These are phyloP conservation scores for Gamarada debralockiae DNA, from an alignment of 495 filamentous ascomycete genomes.

Conservation along the genomic window DNA sequence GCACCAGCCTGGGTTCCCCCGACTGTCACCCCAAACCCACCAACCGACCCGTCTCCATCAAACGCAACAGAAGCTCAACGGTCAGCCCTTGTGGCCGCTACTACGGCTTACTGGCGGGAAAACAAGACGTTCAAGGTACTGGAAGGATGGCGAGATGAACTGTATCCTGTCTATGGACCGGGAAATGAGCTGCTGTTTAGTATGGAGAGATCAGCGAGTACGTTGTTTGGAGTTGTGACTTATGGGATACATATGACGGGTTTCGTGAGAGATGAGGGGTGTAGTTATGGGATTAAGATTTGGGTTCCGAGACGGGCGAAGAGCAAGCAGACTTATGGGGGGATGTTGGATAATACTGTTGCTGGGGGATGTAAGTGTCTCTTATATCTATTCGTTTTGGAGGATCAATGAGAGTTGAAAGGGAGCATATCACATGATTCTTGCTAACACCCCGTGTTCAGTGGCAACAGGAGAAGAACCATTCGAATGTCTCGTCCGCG, in stretches of 20 bases:
- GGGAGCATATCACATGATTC: no score
- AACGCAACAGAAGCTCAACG: slow-evolving; percentile 47
- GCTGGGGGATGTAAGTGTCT: slow-evolving; percentile 66
- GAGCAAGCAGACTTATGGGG: slow-evolving; percentile 63
- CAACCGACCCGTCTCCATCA: no score
- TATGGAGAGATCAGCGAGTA: slow-evolving; percentile 73
- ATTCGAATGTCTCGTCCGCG: slow-evolving; percentile 78
- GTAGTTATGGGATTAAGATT: slow-evolving; percentile 57
- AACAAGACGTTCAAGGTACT: slow-evolving; percentile 66
- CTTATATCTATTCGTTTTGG: no score
- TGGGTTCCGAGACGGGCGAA: slow-evolving; percentile 78
- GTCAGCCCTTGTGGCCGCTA: slow-evolving; percentile 51
- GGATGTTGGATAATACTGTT: slow-evolving; percentile 92
- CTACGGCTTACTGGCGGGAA: slow-evolving; percentile 59
- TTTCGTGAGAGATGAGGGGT: slow-evolving; percentile 44
- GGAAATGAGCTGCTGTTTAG: slow-evolving; percentile 60
- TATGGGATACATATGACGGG: slow-evolving; percentile 91
- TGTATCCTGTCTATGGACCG: slow-evolving; percentile 76
- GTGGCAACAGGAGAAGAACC: slow-evolving; percentile 70
- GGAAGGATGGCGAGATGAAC: slow-evolving; percentile 81
- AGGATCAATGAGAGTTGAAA: no score
- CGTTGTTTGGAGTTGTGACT: slow-evolving; percentile 80
- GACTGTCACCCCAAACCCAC: no score
- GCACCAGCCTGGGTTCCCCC: no score
- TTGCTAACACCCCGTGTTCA: no score